Evolutionary conservation across 2,329 filamentous ascomycete genomes (phyloP).

Genomic region (Ophiostoma piceae): DNA sequence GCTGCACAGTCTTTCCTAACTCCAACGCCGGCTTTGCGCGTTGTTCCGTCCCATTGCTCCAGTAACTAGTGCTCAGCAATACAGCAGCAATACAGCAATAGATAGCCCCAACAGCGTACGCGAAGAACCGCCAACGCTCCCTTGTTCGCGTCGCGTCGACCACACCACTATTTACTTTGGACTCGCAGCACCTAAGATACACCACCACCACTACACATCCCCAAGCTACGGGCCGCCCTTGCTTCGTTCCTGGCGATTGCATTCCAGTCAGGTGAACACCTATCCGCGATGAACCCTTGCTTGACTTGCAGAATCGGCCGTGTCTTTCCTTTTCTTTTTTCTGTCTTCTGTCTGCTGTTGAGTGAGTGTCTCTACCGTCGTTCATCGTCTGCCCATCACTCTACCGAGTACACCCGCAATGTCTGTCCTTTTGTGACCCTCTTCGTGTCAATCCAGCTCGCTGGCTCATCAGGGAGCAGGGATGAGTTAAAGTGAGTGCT

Average conservation of each 20-base stretch:
- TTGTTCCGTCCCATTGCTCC: background rate
- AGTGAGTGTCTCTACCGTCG: background rate
- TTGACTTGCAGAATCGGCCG: background rate
- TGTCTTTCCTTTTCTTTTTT: background rate
- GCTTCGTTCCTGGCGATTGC: conserved; percentile 6
- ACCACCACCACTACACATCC: background rate
- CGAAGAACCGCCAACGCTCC: conserved; percentile 9
- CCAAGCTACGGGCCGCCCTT: conserved; percentile 6
- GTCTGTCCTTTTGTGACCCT: conserved; percentile 2
- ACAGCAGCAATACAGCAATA: background rate
- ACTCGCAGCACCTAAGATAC: background rate
- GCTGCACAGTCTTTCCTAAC: background rate
- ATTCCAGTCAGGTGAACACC: conserved; percentile 5
- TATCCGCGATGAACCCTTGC: conserved; percentile 2
- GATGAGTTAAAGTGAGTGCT: conserved; percentile 6
- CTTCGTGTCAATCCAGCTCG: conserved; percentile 9
- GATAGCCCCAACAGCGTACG: background rate
- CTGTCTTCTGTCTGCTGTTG: background rate
- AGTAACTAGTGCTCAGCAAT: background rate
- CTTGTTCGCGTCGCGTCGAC: conserved; percentile 13
- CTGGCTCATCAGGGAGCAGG: conserved; percentile 4
- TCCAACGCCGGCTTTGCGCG: background rate
- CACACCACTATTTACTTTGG: background rate
- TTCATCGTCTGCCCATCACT: background rate
- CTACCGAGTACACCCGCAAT: background rate